Evolutionary conservation across 2,329 filamentous ascomycete genomes (phyloP).

Genomic region (Fusarium sp.): DNA sequence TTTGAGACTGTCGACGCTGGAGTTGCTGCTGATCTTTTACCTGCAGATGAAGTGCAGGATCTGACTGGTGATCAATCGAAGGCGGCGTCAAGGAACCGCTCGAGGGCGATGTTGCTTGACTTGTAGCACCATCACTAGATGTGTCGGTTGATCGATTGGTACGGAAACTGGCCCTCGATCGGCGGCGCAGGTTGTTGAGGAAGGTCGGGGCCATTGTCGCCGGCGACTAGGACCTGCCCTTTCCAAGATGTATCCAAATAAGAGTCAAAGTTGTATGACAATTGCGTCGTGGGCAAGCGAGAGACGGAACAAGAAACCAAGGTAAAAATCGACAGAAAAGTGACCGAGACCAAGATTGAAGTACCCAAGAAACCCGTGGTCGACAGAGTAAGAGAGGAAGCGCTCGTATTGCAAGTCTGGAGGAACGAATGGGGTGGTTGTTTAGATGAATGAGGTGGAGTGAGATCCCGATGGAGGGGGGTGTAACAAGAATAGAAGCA

Average conservation of each 20-base stretch:
- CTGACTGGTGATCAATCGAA: constrained; percentile 73
- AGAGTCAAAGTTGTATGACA: constrained; percentile 6
- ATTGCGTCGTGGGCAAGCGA: constrained; percentile 13
- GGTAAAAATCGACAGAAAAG: neutral
- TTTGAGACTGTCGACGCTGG: constrained; percentile 26
- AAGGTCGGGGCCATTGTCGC: constrained; percentile 69
- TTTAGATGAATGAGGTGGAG: constrained; percentile 27
- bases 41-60: constrained; percentile 71
- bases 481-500: constrained; percentile 23
- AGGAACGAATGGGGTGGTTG: constrained; percentile 26
- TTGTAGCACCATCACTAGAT: constrained; percentile 66
- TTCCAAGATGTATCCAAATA: constrained; percentile 6
- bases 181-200: constrained; percentile 76
- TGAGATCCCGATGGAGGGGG: constrained; percentile 29
- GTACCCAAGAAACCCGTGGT: constrained; percentile 16
- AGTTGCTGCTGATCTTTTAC: constrained; percentile 55
- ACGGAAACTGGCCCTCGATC: constrained; percentile 78
- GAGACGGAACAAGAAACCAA: constrained; percentile 4
- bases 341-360: constrained; percentile 16
- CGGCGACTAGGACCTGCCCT: constrained; percentile 32
- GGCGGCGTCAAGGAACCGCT: constrained; percentile 80
- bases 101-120: constrained; percentile 68
- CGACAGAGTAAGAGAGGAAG: constrained; percentile 13
- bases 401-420: constrained; percentile 33
- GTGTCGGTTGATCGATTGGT: constrained; percentile 70